Base-by-base conservation (phyloP, 441 rosid species). In the Adansonia gregorii region DNA sequence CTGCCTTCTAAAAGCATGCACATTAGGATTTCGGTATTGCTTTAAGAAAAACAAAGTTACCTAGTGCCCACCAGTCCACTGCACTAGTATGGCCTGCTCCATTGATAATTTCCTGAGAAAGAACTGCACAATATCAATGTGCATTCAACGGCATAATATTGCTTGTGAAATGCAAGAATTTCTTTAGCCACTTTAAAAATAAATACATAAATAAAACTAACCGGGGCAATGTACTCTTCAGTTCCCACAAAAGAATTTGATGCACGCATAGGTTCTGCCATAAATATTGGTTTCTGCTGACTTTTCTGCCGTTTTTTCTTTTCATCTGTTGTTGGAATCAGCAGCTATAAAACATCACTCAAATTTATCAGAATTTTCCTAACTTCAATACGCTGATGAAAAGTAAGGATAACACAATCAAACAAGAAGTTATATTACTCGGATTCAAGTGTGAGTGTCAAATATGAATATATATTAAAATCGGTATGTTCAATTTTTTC, bases 21-120 rank as follows among this genome's bases (percentile, higher is more conserved):
- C 54, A 6, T 27, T 54, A 3, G 15, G 45, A 15, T 48, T 61
- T 15, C 43, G 8, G 19, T 8, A 8, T 17, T 54, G 19, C 17
- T 35, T 20, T 39, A 55, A 60, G 49, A 54, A 68, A 27, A 49
- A 9, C 75, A 48, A 78, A 77, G n/a, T 83, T 89, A 89, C 99
- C 99, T 76, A 94, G 92, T 72, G 99, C 98, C 99, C 99, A 96
- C 99, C 99, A 96, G 83, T 96, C 99, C 74, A 93, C 98, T 67
- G 99, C 98, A 88, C 99, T 96, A 0, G 93, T 90, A 83, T 96
- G 99, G 49, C 99, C 98, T 64, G 94, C 93, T 12, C 94, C 98
- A 76, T 82, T 74, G 80, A 96, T 91, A 71, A 96, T 94, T 86
- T 96, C 99, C 99, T 96, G 86, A 79, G 74, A 85, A 52, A 54